Evolutionary conservation across 169 alveolate species (phyloP).

Genomic region (Plasmodium inui): DNA sequence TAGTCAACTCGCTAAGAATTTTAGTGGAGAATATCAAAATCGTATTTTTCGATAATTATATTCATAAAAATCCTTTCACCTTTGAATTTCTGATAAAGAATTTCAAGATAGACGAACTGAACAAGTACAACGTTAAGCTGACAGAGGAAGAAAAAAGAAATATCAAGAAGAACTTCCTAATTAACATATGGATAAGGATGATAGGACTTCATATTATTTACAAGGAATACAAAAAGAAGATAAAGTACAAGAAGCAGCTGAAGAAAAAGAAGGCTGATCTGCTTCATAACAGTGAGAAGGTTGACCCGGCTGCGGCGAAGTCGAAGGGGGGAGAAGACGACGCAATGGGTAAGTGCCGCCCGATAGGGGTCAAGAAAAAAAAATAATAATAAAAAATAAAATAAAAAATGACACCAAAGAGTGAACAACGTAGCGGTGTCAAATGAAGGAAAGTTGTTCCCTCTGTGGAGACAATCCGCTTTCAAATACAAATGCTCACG

Average conservation of each 20-base stretch:
- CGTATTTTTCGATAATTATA: conserved; percentile 83
- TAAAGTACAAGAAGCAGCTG: conserved; percentile 35
- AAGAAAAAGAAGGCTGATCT: conserved; percentile 14
- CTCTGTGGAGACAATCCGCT: background rate
- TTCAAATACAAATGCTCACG: background rate
- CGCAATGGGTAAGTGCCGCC: background rate
- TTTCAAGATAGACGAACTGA: conserved; percentile 64
- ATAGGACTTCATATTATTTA: conserved; percentile 74
- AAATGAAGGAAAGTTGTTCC: background rate
- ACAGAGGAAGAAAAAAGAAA: conserved; percentile 76
- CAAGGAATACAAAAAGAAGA: conserved; percentile 37
- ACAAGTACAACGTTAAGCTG: conserved; percentile 54
- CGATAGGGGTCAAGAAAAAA: background rate
- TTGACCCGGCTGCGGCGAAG: background rate
- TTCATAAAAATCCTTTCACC: conserved; percentile 84
- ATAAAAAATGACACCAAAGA: background rate
- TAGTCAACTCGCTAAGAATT: conserved; percentile 83
- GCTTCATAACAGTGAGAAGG: background rate
- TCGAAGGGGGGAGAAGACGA: background rate
- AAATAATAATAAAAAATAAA: background rate
- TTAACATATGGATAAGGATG: conserved; percentile 80
- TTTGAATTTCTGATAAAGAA: conserved; percentile 78
- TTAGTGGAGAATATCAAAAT: conserved; percentile 82
- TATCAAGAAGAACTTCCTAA: conserved; percentile 56
- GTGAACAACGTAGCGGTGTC: background rate